Base-by-base conservation (phyloP, 2,329 filamentous ascomycete species). In the Pseudogymnoascus sp. region DNA sequence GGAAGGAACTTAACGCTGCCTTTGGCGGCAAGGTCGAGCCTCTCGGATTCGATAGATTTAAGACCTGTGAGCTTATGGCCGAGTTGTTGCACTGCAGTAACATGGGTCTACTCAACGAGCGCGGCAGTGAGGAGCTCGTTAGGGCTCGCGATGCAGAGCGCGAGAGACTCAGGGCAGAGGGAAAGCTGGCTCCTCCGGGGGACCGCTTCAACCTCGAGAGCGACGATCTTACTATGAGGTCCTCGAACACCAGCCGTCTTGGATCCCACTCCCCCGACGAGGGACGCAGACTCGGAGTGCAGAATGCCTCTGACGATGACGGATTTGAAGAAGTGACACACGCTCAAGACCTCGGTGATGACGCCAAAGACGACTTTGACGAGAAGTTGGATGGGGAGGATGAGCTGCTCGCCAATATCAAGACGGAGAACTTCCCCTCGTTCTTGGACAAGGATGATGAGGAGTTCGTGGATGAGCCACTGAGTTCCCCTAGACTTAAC, bases 1-100 rank as follows among this genome's bases (percentile, higher is more conserved):
- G 89, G 71, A 84, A 87, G 50, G 85, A 87, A 62, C 78, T 97
- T 37, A 88, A 86, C 67, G 93, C 91, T 2, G 94, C 94, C 0
- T 99, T 96, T 78, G 92, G 92, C 59, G 84, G 87, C 50, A 90
- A 88, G 73, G 92, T 99, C 59, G 91, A 97, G 73, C 93, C 94
- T 3, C 81, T 99, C 8, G 94, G 94, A 2, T 99, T 99, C 71
- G 94, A 99, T 74, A 83, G 94, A 18, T 99, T 99, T 79, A 99
- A 99, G 79, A 97, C 94, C 0, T 99, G 94, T 74, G 94, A 99
- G 75, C 80, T 99, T 63, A 97, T 99, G 94, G 94, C 94, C 1
- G 94, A 99, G 74, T 79, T 99, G 47, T 77, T 99, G 38, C 94
- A 99, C 74, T 99, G 94, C 75, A 97, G 93, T 73, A 99, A 99